Evolutionary conservation across 2,329 filamentous ascomycete genomes (phyloP).

Genomic region (Botryotinia calthae): DNA sequence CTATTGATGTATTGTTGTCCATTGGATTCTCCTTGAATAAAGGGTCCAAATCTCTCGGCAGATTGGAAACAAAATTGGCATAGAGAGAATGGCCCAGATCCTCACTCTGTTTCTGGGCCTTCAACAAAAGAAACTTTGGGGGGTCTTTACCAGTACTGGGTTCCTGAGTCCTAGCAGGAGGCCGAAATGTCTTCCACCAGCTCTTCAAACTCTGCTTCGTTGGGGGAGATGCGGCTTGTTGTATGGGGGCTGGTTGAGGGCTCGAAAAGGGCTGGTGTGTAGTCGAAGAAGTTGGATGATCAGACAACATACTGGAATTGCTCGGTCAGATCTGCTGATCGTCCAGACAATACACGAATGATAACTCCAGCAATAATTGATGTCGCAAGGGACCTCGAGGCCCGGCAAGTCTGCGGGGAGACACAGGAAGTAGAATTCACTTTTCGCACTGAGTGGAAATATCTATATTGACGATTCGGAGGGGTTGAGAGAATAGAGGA

Average conservation of each 20-base stretch:
- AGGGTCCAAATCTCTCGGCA: background rate
- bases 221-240: constrained; percentile 62
- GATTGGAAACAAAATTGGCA: constrained; percentile 3
- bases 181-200: constrained; percentile 97
- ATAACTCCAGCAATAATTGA: constrained; percentile 21
- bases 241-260: constrained; percentile 34
- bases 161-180: constrained; percentile 57
- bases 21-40: constrained; percentile 16
- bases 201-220: constrained; percentile 85
- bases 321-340: constrained; percentile 24
- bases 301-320: constrained; percentile 32
- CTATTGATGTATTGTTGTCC: background rate
- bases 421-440: constrained; percentile 22
- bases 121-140: constrained; percentile 24
- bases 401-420: constrained; percentile 21
- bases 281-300: constrained; percentile 30
- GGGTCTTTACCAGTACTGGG: constrained; percentile 22
- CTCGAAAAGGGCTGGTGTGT: constrained; percentile 35
- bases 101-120: constrained; percentile 4
- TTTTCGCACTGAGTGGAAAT: constrained; percentile 14
- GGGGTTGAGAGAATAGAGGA: no score
- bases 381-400: constrained; percentile 26
- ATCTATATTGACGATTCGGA: constrained; percentile 6
- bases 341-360: constrained; percentile 22
- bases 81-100: constrained; percentile 7